These are phyloP conservation scores for Casuarina cunninghamiana DNA, from an alignment of 306 rosid genomes.

Conservation along the genomic window DNA sequence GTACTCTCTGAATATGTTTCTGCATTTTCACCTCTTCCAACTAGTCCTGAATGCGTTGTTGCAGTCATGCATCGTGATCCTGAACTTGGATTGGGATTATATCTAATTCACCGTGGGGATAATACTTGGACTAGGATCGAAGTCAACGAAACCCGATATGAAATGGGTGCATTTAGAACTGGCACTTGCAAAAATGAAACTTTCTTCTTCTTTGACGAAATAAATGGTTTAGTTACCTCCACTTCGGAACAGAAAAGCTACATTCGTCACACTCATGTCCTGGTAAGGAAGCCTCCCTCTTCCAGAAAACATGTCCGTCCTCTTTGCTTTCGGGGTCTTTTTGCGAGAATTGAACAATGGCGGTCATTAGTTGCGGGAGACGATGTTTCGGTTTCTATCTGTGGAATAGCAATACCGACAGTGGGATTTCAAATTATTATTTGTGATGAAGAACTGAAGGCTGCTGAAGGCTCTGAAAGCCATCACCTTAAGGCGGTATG, in stretches of 20 bases:
- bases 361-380: constrained; percentile 4
- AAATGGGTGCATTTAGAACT: not conserved
- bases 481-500: constrained; percentile 24
- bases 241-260: not conserved
- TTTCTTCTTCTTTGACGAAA: constrained; percentile 16
- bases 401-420: constrained; percentile 3
- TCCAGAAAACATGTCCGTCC: not conserved
- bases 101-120: constrained; percentile 13
- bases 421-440: not conserved
- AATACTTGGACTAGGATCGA: constrained; percentile 8
- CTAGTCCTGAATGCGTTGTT: constrained; percentile 15
- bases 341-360: not conserved
- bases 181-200: not conserved
- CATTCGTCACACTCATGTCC: not conserved
- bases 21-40: constrained; percentile 34
- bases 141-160: not conserved
- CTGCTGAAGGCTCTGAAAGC: not conserved
- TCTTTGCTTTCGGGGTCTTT: not conserved
- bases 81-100: not conserved
- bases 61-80: not conserved
- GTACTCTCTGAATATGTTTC: constrained; percentile 16
- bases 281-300: not conserved
- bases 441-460: not conserved
- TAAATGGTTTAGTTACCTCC: not conserved
- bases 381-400: constrained; percentile 9